A percentile compares a stretch with the other conserved stretches of the same genome.
Conservation (phyloP, 1,284 basidiomycete species). For the Malassezia yamatoensis region DNA sequence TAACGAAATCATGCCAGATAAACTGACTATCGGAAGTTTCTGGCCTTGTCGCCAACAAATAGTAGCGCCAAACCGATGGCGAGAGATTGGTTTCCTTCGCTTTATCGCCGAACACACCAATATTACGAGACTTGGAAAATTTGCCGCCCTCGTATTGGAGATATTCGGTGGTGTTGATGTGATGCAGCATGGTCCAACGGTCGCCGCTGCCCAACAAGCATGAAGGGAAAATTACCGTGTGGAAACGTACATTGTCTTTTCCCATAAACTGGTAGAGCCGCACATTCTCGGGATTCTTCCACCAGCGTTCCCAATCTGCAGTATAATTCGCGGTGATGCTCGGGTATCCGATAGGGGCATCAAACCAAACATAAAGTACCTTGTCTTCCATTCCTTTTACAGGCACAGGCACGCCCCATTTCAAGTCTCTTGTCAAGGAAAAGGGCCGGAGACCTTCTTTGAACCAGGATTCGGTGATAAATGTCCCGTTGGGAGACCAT, state of each 20-base stretch:
- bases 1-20: slow-evolving; percentile 90
- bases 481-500: slow-evolving; percentile 86
- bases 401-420: slow-evolving; percentile 92
- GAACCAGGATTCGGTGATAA: slow-evolving; percentile 82
- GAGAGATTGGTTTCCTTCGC: slow-evolving; percentile 87
- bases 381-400: slow-evolving; percentile 76
- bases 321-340: slow-evolving; percentile 96
- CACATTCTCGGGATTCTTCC: slow-evolving; percentile 86
- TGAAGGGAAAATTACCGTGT: slow-evolving; percentile 89
- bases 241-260: slow-evolving; percentile 75
- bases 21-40: slow-evolving; percentile 93
- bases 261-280: slow-evolving; percentile 94
- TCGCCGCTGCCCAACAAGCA: slow-evolving; percentile 80
- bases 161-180: slow-evolving; percentile 92
- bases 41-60: slow-evolving; percentile 81
- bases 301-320: slow-evolving; percentile 90
- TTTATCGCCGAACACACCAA: slow-evolving; percentile 92
- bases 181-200: slow-evolving; percentile 86
- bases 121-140: slow-evolving; percentile 93
- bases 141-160: slow-evolving; percentile 98
- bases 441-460: slow-evolving; percentile 77
- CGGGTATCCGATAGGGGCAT: slow-evolving; percentile 92
- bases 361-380: slow-evolving; percentile 91
- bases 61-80: slow-evolving; percentile 92
- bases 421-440: slow-evolving; percentile 83